Evolutionary conservation across 495 filamentous ascomycete species (phyloP), one percentile per base, ranked within the genome.

Genomic region (Bryoglossum gracile): DNA sequence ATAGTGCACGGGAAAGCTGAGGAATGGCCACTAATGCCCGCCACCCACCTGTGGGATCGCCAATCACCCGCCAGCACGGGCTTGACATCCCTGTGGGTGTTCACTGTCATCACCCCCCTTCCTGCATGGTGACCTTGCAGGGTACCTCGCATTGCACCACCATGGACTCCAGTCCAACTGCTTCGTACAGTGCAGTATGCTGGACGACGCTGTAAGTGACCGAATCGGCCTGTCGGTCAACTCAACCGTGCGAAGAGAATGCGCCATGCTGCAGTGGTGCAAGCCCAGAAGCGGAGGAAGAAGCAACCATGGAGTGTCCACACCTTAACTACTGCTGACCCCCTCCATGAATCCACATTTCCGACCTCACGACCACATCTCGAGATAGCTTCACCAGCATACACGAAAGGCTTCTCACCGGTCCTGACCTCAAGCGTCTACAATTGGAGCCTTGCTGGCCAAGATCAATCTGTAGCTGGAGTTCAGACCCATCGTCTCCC

Each of bases 111-210:
- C n/a, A n/a, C n/a, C n/a, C 13, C 37, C 43, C 18, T 41, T 17
- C 36, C 17, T 21, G 43, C 18, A 30, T 14, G 32, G 44, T 43
- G 37, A 36, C 28, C 46, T 45, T 45, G 46, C 45, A 50, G 52
- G 52, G 52, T 54, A 50, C 45, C 45, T 50, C 46, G 46, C 46
- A 49, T 44, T 26, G n/a, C 35, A 18, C 16, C 16, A 38, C 35
- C 8, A 16, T 3, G 5, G 9, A 9, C 3, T 28, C 41, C n/a
- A 30, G 11, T 26, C 23, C 22, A 14, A 25, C 32, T 43, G 41
- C 17, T 22, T n/a, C n/a, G n/a, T n/a, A n/a, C n/a, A n/a, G n/a
- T n/a, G n/a, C n/a, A n/a, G n/a, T n/a, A n/a, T n/a, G 37, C 22
- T 18, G 11, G 9, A 18, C 37, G 22, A 40, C 13, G 43, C 25